A percentile compares a stretch with the other conserved stretches of the same genome.
Conservation (phyloP, 139 green algal species). For the Chlorella sp. region DNA sequence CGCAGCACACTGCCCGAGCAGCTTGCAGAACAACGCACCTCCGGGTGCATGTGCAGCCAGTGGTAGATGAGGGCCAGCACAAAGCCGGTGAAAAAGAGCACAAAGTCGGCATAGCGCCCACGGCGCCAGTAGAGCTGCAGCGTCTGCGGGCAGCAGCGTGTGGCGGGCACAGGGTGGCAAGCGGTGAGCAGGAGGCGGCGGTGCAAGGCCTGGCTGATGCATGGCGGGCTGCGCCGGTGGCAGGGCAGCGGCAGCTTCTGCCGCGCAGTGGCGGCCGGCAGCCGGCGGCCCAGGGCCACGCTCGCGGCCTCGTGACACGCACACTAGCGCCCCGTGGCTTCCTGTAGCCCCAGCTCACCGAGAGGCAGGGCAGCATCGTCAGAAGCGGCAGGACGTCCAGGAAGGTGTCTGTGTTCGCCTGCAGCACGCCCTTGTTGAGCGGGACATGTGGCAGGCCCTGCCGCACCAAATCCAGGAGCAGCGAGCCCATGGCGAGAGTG, state of each 20-base stretch:
- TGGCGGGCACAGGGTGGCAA: not conserved
- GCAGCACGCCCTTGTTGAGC: constrained; percentile 21
- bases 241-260: not conserved
- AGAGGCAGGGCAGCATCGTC: not conserved
- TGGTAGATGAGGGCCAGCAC: constrained; percentile 30
- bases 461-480: not conserved
- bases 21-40: not conserved
- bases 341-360: no score
- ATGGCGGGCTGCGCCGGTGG: no score
- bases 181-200: no score
- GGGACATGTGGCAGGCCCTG: constrained; percentile 14
- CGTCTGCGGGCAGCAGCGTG: not conserved
- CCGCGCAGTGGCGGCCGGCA: no score
- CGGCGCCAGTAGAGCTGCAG: constrained; percentile 20
- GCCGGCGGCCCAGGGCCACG: not conserved
- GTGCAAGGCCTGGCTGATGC: no score
- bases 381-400: constrained; percentile 32
- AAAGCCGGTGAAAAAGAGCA: constrained; percentile 27
- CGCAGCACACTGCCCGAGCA: not conserved
- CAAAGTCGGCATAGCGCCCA: constrained; percentile 22
- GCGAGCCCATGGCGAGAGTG: not conserved
- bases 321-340: no score
- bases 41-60: constrained; percentile 13
- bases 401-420: constrained; percentile 26
- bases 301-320: no score